Evolutionary conservation across 345 rosid genomes (phyloP).

Genomic region (Euphorbia tirucalli): DNA sequence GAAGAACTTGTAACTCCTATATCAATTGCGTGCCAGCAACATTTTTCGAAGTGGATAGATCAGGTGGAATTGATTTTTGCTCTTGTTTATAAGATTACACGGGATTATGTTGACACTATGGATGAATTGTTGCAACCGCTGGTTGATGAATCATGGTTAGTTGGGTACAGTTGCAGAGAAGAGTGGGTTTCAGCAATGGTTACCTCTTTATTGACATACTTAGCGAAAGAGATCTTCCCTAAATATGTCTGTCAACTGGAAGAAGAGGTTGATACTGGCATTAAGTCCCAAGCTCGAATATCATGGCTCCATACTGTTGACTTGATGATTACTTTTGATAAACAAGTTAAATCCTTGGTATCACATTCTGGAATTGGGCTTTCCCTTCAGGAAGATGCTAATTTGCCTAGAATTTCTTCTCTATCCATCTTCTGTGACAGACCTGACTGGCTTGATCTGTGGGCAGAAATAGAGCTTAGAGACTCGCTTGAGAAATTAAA

Average conservation of each 20-base stretch:
- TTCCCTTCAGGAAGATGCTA: conserved; percentile 69
- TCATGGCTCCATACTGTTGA: conserved; percentile 91
- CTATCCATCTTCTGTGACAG: conserved; percentile 81
- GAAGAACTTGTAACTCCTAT: conserved; percentile 94
- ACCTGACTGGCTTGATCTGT: conserved; percentile 86
- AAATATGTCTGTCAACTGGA: conserved; percentile 54
- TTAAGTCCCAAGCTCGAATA: conserved; percentile 52
- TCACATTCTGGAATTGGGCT: conserved; percentile 70
- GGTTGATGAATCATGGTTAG: conserved; percentile 81
- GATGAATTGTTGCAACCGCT: conserved; percentile 93
- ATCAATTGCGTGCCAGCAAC: conserved; percentile 63
- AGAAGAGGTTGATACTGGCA: conserved; percentile 43
- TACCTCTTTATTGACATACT: conserved; percentile 60
- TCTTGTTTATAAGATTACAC: conserved; percentile 75
- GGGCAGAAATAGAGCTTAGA: conserved; percentile 81
- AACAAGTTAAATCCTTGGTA: conserved; percentile 63
- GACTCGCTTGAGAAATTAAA: conserved; percentile 63
- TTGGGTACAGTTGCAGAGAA: conserved; percentile 92
- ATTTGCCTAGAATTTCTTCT: conserved; percentile 67
- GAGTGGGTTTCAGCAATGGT: conserved; percentile 98
- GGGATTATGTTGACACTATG: conserved; percentile 85
- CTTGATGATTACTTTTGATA: conserved; percentile 85
- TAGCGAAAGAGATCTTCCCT: conserved; percentile 78
- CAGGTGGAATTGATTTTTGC: conserved; percentile 86
- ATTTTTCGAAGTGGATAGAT: conserved; percentile 78